Conservation (phyloP, 192 early-diverging fungal species). For the Podila horticola region DNA sequence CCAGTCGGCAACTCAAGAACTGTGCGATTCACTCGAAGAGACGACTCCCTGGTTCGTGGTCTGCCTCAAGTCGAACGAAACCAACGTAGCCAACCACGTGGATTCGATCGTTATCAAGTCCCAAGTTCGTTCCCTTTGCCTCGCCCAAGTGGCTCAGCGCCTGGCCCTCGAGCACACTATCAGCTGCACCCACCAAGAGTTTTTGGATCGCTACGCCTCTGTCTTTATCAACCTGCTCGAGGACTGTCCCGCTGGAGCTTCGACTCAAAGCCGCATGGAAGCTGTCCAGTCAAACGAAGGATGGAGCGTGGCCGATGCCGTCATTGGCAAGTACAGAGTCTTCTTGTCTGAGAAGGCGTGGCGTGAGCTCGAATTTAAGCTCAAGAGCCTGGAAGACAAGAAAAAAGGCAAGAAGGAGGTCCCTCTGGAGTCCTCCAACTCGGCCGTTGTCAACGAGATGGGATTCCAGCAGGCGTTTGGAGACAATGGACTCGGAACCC, state of each 20-base stretch:
- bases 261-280: constrained; percentile 33
- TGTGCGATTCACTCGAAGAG: constrained; percentile 77
- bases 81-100: constrained; percentile 66
- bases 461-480: constrained; percentile 47
- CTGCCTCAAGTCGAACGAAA: constrained; percentile 81
- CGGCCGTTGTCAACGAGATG: constrained; percentile 28
- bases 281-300: constrained; percentile 19
- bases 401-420: constrained; percentile 63
- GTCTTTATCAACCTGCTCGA: constrained; percentile 46
- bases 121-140: constrained; percentile 77
- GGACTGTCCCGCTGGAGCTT: constrained; percentile 37
- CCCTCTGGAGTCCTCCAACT: constrained; percentile 53
- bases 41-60: constrained; percentile 84
- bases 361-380: constrained; percentile 84
- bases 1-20: constrained; percentile 73
- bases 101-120: constrained; percentile 74
- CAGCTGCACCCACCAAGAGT: constrained; percentile 79
- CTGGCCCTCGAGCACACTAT: constrained; percentile 80
- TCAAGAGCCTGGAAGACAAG: constrained; percentile 76
- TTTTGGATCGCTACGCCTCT: constrained; percentile 76
- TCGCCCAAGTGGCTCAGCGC: constrained; percentile 73
- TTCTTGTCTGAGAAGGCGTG: constrained; percentile 83
- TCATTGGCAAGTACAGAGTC: constrained; percentile 56
- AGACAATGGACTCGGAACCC: constrained; percentile 35
- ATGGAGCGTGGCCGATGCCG: constrained; percentile 33